phyloP scores from a whole-genome alignment of 179 eudicot species.

The Beta corolliflora region DNA sequence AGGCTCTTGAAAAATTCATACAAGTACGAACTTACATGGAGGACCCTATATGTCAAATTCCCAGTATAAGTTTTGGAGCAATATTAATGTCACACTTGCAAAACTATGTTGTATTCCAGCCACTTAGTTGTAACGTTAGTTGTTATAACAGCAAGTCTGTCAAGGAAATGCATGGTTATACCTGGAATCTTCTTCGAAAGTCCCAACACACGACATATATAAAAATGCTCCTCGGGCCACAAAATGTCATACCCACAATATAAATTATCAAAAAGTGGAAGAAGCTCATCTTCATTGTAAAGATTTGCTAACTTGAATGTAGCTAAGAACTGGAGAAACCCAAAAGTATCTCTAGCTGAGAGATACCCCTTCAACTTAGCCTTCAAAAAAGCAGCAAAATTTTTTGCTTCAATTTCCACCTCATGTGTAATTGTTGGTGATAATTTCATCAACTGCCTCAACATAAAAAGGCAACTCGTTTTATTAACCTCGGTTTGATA shows the following conservation, averaged over 20 bases:
- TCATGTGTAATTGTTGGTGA: slow-evolving; percentile 6
- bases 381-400: slow-evolving; percentile 13
- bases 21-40: not conserved
- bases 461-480: slow-evolving; percentile 17
- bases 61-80: not conserved
- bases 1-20: not conserved
- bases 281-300: slow-evolving; percentile 7
- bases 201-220: slow-evolving; percentile 19
- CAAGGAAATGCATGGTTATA: not conserved
- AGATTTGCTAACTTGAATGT: slow-evolving; percentile 8
- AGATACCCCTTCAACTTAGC: not conserved
- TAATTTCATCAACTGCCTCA: slow-evolving; percentile 24
- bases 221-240: not conserved
- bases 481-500: not conserved
- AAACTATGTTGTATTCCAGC: not conserved
- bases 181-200: slow-evolving; percentile 20
- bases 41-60: not conserved
- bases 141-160: not conserved
- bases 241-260: not conserved
- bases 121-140: not conserved
- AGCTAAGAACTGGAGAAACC: slow-evolving; percentile 18
- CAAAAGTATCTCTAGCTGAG: not conserved
- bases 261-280: not conserved
- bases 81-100: not conserved
- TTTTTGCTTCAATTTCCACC: slow-evolving; percentile 23